Percentiles rank a stretch among this genome's conserved stretches.
These are phyloP conservation scores for Cladosporium halotolerans DNA, from an alignment of 2,329 filamentous ascomycete genomes.

Conservation along the genomic window DNA sequence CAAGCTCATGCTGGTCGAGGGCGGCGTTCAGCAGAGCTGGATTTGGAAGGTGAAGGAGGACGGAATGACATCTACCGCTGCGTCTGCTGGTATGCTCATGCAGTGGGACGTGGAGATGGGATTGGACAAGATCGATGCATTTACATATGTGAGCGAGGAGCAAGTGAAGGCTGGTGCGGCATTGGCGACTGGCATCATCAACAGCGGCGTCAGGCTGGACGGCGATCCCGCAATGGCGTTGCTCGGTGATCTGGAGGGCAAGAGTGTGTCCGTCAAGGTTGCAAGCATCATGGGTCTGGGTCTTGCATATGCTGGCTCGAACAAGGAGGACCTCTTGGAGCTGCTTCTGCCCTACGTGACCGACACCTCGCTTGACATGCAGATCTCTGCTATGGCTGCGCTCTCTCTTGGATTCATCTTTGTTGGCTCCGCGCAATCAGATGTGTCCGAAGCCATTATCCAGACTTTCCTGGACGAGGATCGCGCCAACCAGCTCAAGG, in stretches of 20 bases:
- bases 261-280: slow-evolving; percentile 70
- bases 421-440: slow-evolving; percentile 84
- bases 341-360: slow-evolving; percentile 78
- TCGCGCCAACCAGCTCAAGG: slow-evolving; percentile 79
- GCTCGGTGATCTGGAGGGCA: slow-evolving; percentile 72
- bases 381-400: slow-evolving; percentile 92
- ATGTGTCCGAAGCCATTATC: slow-evolving; percentile 87
- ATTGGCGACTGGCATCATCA: slow-evolving; percentile 92
- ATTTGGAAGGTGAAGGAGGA: slow-evolving; percentile 99
- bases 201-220: slow-evolving; percentile 82
- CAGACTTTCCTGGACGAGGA: slow-evolving; percentile 92
- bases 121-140: slow-evolving; percentile 89
- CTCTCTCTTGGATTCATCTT: slow-evolving; percentile 85
- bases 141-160: slow-evolving; percentile 76
- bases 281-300: slow-evolving; percentile 94
- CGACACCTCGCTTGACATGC: slow-evolving; percentile 82
- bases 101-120: slow-evolving; percentile 92
- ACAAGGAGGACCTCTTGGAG: slow-evolving; percentile 83
- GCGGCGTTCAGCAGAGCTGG: slow-evolving; percentile 79
- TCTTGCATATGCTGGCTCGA: slow-evolving; percentile 87
- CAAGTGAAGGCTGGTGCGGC: slow-evolving; percentile 87
- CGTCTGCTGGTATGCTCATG: slow-evolving; percentile 83
- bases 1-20: slow-evolving; percentile 93
- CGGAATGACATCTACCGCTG: slow-evolving; percentile 93
- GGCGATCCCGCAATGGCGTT: slow-evolving; percentile 86